Evolutionary conservation across 805 yeast genomes (phyloP).

Genomic region (Kodamaea fukazawae): DNA sequence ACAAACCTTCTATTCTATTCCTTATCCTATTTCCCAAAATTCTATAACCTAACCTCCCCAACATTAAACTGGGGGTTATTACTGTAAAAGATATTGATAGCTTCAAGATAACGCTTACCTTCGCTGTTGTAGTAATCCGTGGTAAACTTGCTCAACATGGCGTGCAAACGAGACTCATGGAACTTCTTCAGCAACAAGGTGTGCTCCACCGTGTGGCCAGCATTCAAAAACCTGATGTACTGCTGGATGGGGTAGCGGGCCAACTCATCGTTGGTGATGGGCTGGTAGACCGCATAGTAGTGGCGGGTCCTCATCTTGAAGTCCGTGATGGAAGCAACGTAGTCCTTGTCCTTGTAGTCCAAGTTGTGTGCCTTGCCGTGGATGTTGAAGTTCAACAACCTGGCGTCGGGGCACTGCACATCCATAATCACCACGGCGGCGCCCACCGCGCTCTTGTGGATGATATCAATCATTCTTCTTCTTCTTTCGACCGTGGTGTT

Average conservation of each 20-base stretch:
- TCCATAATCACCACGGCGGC: constrained; percentile 53
- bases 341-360: constrained; percentile 56
- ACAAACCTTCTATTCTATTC: neutral
- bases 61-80: constrained; percentile 9
- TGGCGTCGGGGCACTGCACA: constrained; percentile 53
- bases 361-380: constrained; percentile 60
- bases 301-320: constrained; percentile 55
- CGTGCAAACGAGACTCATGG: constrained; percentile 10
- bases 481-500: constrained; percentile 39
- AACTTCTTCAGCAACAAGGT: constrained; percentile 19
- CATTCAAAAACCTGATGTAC: constrained; percentile 27
- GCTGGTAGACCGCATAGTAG: constrained; percentile 42
- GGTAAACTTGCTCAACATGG: constrained; percentile 12
- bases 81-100: constrained; percentile 24
- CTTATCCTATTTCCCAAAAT: constrained; percentile 2
- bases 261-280: constrained; percentile 26
- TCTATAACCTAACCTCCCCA: constrained; percentile 5
- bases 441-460: constrained; percentile 25
- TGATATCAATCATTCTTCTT: constrained; percentile 25
- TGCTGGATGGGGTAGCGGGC: constrained; percentile 17
- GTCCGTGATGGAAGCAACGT: constrained; percentile 53
- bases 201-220: constrained; percentile 24
- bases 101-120: constrained; percentile 24
- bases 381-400: constrained; percentile 56
- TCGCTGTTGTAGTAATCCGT: constrained; percentile 20